A percentile compares a stretch with the other conserved stretches of the same genome.
Conservation (phyloP, 352 stramenopile genomes). For the Globisporangium solare region DNA sequence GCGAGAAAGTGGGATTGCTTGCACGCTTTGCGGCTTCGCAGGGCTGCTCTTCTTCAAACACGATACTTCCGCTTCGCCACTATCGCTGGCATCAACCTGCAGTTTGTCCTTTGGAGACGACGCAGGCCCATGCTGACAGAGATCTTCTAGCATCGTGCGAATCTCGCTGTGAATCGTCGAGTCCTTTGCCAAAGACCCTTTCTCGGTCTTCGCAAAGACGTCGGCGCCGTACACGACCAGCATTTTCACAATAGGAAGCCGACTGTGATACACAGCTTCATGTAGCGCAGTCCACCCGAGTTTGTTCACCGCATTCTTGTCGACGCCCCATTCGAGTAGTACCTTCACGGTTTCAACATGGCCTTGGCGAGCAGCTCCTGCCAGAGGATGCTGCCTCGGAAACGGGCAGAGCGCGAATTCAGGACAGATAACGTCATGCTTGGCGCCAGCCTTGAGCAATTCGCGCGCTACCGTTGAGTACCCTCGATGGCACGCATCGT, state of each 20-base stretch:
- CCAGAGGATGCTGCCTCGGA: constrained; percentile 56
- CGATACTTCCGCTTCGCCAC: constrained; percentile 4
- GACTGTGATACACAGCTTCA: constrained; percentile 75
- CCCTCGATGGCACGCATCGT: constrained; percentile 72
- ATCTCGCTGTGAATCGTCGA: constrained; percentile 79
- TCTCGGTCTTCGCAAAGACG: constrained; percentile 55
- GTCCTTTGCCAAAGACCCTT: constrained; percentile 65
- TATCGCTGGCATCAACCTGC: background rate
- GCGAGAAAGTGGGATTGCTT: constrained; percentile 35
- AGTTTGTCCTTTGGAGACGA: constrained; percentile 23
- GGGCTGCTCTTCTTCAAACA: constrained; percentile 26
- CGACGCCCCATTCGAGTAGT: constrained; percentile 71
- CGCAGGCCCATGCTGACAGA: constrained; percentile 34
- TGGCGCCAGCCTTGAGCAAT: constrained; percentile 60
- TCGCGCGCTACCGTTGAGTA: constrained; percentile 58
- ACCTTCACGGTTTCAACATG: constrained; percentile 59
- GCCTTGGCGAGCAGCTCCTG: constrained; percentile 67
- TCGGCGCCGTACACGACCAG: constrained; percentile 77
- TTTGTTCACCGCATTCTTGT: constrained; percentile 73
- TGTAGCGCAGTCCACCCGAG: constrained; percentile 79
- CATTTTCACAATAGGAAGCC: constrained; percentile 65
- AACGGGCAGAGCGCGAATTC: constrained; percentile 80
- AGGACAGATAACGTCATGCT: constrained; percentile 58
- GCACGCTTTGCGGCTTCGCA: constrained; percentile 19
- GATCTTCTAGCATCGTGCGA: constrained; percentile 67